Conservation (phyloP, 2,329 filamentous ascomycete genomes). For the Periconia sp. region DNA sequence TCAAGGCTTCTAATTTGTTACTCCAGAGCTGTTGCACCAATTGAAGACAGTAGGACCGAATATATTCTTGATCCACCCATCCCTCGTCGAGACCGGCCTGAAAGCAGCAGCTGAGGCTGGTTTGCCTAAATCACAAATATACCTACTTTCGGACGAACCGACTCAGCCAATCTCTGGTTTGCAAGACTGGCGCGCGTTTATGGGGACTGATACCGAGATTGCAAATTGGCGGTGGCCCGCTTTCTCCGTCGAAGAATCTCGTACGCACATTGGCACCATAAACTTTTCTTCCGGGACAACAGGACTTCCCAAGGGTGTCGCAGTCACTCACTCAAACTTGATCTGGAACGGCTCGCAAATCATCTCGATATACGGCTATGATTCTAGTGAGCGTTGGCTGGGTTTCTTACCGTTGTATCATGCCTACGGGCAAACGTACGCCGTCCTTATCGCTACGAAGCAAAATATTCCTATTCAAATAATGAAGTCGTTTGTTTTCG, state of each 20-base stretch:
- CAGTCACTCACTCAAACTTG: constrained; percentile 57
- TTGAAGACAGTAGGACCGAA: constrained; percentile 39
- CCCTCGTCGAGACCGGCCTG: constrained; percentile 32
- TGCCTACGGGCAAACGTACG: constrained; percentile 55
- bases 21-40: constrained; percentile 45
- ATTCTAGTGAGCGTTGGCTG: constrained; percentile 57
- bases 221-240: constrained; percentile 31
- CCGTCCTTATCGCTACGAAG: constrained; percentile 50
- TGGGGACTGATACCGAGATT: constrained; percentile 32
- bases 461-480: constrained; percentile 53
- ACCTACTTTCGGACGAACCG: constrained; percentile 40
- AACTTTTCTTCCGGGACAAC: constrained; percentile 62
- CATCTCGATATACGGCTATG: constrained; percentile 52
- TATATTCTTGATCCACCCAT: constrained; percentile 41
- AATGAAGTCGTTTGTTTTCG: constrained; percentile 50
- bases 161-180: constrained; percentile 30
- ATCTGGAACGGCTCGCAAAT: constrained; percentile 59
- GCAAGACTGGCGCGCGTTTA: constrained; percentile 38
- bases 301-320: constrained; percentile 59
- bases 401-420: constrained; percentile 53
- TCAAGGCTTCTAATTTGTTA: constrained; percentile 8
- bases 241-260: constrained; percentile 34
- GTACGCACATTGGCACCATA: constrained; percentile 50
- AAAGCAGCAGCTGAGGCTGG: constrained; percentile 35
- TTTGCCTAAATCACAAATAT: constrained; percentile 35